These are phyloP conservation scores for Ceratorhiza oryzae-sativae DNA, from an alignment of 1,284 basidiomycete species.

Conservation along the genomic window DNA sequence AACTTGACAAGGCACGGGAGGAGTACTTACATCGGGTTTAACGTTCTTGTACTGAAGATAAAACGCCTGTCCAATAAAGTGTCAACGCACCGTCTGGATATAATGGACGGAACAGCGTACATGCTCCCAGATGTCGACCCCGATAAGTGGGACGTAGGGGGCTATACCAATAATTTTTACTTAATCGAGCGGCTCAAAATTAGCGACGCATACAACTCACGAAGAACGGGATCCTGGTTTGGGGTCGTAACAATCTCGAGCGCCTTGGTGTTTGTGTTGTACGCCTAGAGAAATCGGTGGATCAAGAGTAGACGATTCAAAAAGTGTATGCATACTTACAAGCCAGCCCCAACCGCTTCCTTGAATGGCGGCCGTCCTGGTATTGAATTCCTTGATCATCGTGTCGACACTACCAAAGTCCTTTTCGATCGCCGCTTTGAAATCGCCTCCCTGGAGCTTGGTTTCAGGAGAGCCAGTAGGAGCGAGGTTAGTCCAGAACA, in stretches of 20 bases:
- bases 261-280: slow-evolving; percentile 71
- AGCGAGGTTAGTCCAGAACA: slow-evolving; percentile 93
- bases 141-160: slow-evolving; percentile 90
- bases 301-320: not conserved
- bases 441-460: slow-evolving; percentile 70
- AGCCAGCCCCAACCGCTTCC: slow-evolving; percentile 99
- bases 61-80: slow-evolving; percentile 60
- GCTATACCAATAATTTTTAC: slow-evolving; percentile 1
- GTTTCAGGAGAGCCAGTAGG: slow-evolving; percentile 69
- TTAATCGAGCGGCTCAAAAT: slow-evolving; percentile 19
- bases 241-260: slow-evolving; percentile 91
- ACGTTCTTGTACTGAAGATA: slow-evolving; percentile 95
- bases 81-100: slow-evolving; percentile 4
- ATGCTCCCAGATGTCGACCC: slow-evolving; percentile 97
- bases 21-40: slow-evolving; percentile 78
- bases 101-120: slow-evolving; percentile 55
- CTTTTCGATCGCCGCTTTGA: slow-evolving; percentile 82
- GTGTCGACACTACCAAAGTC: slow-evolving; percentile 80
- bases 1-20: not conserved
- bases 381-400: slow-evolving; percentile 76
- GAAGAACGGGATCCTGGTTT: slow-evolving; percentile 95
- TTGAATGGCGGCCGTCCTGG: slow-evolving; percentile 91
- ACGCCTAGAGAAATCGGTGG: slow-evolving; percentile 61
- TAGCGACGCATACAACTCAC: slow-evolving; percentile 46
- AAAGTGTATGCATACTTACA: slow-evolving; percentile 56